phyloP scores from a whole-genome alignment of 2,329 filamentous ascomycete genomes.

The Akanthomyces muscarius region DNA sequence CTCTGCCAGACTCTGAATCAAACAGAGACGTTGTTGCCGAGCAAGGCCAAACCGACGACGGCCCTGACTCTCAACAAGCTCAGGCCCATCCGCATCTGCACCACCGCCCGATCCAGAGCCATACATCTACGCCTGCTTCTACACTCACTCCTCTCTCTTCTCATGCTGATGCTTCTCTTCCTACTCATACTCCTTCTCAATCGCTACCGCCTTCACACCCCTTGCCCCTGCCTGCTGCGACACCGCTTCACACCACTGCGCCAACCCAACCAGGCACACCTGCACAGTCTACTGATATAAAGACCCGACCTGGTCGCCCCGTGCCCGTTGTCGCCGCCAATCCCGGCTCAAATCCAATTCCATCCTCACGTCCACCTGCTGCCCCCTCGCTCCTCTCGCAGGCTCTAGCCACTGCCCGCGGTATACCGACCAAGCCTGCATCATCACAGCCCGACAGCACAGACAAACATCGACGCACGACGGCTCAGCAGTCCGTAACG shows the following conservation, averaged over 20 bases:
- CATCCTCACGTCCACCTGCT: background rate
- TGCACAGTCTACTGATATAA: conserved; percentile 16
- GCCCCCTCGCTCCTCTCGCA: conserved; percentile 16
- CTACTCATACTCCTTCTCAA: background rate
- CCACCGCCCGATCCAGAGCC: background rate
- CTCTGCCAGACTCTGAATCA: background rate
- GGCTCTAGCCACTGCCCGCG: conserved; percentile 16
- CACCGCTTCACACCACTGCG: conserved; percentile 7
- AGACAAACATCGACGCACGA: conserved; percentile 4
- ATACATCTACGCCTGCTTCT: background rate
- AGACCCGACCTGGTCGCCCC: conserved; percentile 4
- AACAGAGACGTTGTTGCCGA: background rate
- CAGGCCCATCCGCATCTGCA: background rate
- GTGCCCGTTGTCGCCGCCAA: conserved; percentile 3
- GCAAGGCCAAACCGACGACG: background rate
- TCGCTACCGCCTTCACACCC: conserved; percentile 1
- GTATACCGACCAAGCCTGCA: conserved; percentile 13
- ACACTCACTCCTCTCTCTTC: conserved; percentile 1
- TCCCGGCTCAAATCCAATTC: background rate
- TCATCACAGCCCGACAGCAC: background rate
- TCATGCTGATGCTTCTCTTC: background rate
- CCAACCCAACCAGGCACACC: conserved; percentile 13
- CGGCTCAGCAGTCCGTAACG: background rate
- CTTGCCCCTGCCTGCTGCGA: conserved; percentile 16
- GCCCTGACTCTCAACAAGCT: background rate